Evolutionary conservation across 495 filamentous ascomycete species (phyloP), one percentile per base, ranked within the genome.

Genomic region (Daldinia caldariorum): DNA sequence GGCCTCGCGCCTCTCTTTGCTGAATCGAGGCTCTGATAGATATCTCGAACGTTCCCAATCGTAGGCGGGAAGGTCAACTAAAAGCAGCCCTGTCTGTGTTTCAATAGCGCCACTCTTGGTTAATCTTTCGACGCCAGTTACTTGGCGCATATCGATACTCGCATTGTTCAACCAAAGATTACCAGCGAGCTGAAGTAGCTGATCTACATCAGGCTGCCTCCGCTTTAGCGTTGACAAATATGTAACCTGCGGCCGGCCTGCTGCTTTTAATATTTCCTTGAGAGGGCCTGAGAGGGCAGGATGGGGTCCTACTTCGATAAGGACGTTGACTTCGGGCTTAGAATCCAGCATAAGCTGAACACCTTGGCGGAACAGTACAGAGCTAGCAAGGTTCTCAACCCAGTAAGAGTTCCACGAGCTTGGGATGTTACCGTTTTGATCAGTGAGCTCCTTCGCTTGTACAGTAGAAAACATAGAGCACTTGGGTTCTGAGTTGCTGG

Each of bases 271-370:
- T 29, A 81, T 83, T 49, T 83, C 74, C 34, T 74, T 73, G 26
- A 86, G 67, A 0, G 86, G 84, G 0, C 82, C 81, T 29, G 79
- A 72, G 0, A 90, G 66, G 0, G 87, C 84, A 4, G 79, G 75
- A 65, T 89, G 87, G 43, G 88, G 86, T 0, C 88, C 87, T 12
- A 88, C 73, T 55, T 89, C 86, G n/a, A 88, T 67, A 43, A 43
- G 39, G 0, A 87, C 35, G 0, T 76, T 49, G n/a, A 57, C 43
- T 29, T 37, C 14, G 20, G 59, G 26, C 1, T 70, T 41, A 14
- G 34, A 38, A 2, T 8, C 41, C 3, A 68, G 32, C 12, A 75
- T 55, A 0, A 45, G 58, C 12, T 70, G 38, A 37, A 80, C 73
- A 56, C 81, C 83, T 18, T 78, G 58, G 1, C 76, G 63, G 63